Evolutionary conservation across 2,329 filamentous ascomycete species (phyloP), one percentile per base, ranked within the genome.

Genomic region (Trichoderma koningiopsis): DNA sequence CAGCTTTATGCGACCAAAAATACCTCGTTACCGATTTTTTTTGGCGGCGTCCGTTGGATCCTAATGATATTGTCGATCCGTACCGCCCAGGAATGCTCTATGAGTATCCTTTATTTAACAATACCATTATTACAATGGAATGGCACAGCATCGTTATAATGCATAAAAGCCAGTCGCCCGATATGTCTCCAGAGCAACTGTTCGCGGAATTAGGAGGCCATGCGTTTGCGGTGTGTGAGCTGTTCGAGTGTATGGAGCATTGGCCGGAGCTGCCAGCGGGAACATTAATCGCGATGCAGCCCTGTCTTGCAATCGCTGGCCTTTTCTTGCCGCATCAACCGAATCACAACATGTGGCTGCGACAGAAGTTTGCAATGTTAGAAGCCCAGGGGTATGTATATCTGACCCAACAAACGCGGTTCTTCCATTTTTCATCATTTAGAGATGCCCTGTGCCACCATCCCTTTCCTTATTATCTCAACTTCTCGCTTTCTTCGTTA

Each of bases 61-160:
- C 87, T 0, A 85, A 90, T 65, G 89, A 93, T 70, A 89, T 96
- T 72, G 88, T 94, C 71, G 85, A 94, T 76, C 91, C 92, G 0
- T 94, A 91, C 73, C 84, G 88, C 58, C 87, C 89, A 0, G 88
- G 90, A 6, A 81, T 86, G n/a, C 81, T 97, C 2, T 92, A 92
- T 78, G 82, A 86, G n/a, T 89, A 85, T 0, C 88, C 89, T 0
- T 78, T 94, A 1, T 95, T 92, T 81, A 84, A 89, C 13, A 88
- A 92, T 58, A 97, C 96, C 71, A 86, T 92, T 60, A 83, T 93
- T 19, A 84, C 86, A 68, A 87, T 93, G 70, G 93, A 97, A 76
- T 92, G 93, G 83, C 89, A 92, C 77, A 91, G 91, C 8, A 88
- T 94, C 29, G 86, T 91, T 59, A 84, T 96, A 70, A 93, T 97